Evolutionary conservation across 192 early-diverging fungal genomes (phyloP).

Genomic region (Lobosporangium transversale): DNA sequence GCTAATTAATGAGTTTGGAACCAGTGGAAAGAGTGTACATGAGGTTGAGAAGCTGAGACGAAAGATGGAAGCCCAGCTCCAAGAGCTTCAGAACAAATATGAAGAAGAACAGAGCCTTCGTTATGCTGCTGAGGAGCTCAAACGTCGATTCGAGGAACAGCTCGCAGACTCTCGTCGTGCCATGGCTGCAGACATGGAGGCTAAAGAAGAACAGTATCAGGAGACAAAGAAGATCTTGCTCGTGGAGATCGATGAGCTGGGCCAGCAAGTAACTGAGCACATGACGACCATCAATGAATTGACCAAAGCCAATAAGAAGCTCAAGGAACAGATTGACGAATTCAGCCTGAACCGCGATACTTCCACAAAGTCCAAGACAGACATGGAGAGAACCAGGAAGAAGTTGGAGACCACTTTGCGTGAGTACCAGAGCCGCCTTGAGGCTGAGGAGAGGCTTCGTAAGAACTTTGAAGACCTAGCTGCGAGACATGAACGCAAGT

Average conservation of each 20-base stretch:
- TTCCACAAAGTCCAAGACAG: conserved; percentile 60
- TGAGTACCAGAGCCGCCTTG: conserved; percentile 40
- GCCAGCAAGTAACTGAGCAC: conserved; percentile 66
- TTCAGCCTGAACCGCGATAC: conserved; percentile 60
- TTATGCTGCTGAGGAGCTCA: conserved; percentile 72
- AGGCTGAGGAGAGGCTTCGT: conserved; percentile 31
- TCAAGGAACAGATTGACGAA: conserved; percentile 68
- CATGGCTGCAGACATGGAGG: conserved; percentile 66
- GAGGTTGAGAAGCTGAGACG: conserved; percentile 76
- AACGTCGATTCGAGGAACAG: conserved; percentile 73
- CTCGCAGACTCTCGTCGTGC: conserved; percentile 73
- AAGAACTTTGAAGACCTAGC: conserved; percentile 49
- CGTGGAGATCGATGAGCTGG: conserved; percentile 64
- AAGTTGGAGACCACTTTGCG: conserved; percentile 40
- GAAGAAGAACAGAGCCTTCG: conserved; percentile 70
- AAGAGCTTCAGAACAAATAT: conserved; percentile 67
- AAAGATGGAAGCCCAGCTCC: conserved; percentile 67
- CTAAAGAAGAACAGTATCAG: conserved; percentile 79
- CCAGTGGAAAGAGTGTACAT: conserved; percentile 76
- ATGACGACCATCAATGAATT: conserved; percentile 55
- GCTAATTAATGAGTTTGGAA: conserved; percentile 78
- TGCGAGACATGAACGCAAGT: conserved; percentile 43
- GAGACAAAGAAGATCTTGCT: conserved; percentile 74
- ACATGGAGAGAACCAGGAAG: conserved; percentile 65
- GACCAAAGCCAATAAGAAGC: conserved; percentile 62